Evolutionary conservation across 805 yeast genomes (phyloP), one percentile per base, ranked within the genome.

Genomic region (Lachancea meyersii): DNA sequence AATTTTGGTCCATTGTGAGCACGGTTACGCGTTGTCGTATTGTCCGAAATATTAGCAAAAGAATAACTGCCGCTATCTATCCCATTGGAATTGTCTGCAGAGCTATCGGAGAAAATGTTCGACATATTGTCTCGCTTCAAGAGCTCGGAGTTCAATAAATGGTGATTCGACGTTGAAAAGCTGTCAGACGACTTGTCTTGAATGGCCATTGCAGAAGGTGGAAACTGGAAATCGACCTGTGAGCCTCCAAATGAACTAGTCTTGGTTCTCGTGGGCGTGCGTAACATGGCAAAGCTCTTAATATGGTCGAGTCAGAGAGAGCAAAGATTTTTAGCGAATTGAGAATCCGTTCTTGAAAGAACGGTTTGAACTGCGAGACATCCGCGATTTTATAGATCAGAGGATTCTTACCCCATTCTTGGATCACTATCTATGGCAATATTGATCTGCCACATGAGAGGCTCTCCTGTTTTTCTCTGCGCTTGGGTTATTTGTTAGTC

Each of bases 161-260:
- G 55, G 43, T 60, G 64, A 35, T 61, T 61, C 35, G 51, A 58
- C 48, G 57, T 35, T 17, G 52, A 55, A 19, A 46, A 45, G 27
- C 54, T 58, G 18, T 56, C 51, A 4, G 48, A 26, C 2, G 37
- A 30, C 3, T 34, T 35, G 3, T 44, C 38, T 18, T 48, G 53
- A 31, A 50, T 35, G 31, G 48, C 51, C 10, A 14, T 11, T 38
- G 61, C 68, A 3, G 48, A 48, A 5, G 62, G 56, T 13, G 73
- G 73, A 41, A 68, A 69, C 41, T 60, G 58, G 49, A 69, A 69
- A 13, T 50, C 62, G 61, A 64, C 57, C 47, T 68, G 72, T 1
- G 63, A 52, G 4, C 73, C 73, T 19, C 58, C 60, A 41, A 65
- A 68, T 0, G 72, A 67, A 6, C 55, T 47, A 1, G 71, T 60